phyloP scores from a whole-genome alignment of 306 rosid species.

The Trifolium repens region DNA sequence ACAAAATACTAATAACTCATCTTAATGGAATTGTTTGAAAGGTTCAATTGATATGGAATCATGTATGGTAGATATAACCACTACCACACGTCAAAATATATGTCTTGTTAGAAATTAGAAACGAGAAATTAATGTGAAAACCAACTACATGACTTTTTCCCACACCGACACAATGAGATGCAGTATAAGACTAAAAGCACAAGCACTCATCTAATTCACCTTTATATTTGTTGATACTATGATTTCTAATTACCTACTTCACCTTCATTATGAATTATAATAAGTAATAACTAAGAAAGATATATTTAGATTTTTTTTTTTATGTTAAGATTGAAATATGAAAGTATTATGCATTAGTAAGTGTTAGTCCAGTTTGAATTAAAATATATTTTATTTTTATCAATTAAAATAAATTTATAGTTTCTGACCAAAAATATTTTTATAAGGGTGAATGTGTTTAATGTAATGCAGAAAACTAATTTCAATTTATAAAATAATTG shows the following conservation, averaged over 20 bases:
- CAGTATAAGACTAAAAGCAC: slow-evolving; percentile 20
- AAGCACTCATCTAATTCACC: not conserved
- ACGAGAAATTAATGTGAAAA: slow-evolving; percentile 5
- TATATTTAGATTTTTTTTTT: not conserved
- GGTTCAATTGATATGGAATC: slow-evolving; percentile 35
- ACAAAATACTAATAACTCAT: slow-evolving; percentile 7
- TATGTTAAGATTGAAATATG: not conserved
- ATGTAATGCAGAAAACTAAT: too few relatives aligned
- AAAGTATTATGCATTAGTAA: too few relatives aligned
- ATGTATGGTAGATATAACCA: slow-evolving; percentile 24
- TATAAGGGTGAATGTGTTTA: too few relatives aligned
- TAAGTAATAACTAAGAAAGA: not conserved
- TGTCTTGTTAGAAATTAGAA: not conserved
- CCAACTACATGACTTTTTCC: slow-evolving; percentile 32
- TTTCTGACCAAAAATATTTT: too few relatives aligned
- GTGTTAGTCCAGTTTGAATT: not conserved
- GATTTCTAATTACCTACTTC: not conserved
- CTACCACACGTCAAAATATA: slow-evolving; percentile 39
- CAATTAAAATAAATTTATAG: too few relatives aligned
- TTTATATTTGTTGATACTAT: slow-evolving; percentile 13
- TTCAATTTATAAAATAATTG: too few relatives aligned
- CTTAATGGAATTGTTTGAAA: slow-evolving; percentile 26
- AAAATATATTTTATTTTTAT: too few relatives aligned
- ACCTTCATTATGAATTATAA: not conserved
- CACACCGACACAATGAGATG: slow-evolving; percentile 46